Percentiles rank a stretch among this genome's conserved stretches.
phyloP scores from a whole-genome alignment of 257 asterid genomes.

The Plantago major region DNA sequence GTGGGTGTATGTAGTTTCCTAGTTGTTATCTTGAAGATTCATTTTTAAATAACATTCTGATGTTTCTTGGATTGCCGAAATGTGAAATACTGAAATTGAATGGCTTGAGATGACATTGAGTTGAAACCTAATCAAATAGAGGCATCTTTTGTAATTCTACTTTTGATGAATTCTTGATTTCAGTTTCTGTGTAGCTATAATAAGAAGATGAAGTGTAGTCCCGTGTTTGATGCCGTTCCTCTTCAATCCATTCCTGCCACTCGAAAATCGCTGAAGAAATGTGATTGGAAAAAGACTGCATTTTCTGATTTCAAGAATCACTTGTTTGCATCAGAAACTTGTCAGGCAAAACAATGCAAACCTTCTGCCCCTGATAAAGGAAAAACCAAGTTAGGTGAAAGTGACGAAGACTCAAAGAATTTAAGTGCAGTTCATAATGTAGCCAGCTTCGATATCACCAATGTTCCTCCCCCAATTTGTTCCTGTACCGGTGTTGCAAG shows the following conservation, averaged over 20 bases:
- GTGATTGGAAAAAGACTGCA: constrained; percentile 3
- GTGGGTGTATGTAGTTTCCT: background rate
- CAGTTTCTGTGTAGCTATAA: constrained; percentile 11
- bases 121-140: background rate
- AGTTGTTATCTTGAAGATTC: no score
- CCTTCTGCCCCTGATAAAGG: constrained; percentile 20
- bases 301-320: constrained; percentile 14
- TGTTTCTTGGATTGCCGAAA: no score
- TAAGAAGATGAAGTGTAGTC: constrained; percentile 19
- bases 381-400: constrained; percentile 11
- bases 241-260: constrained; percentile 31
- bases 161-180: constrained; percentile 12
- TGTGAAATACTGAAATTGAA: no score
- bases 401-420: constrained; percentile 18
- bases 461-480: constrained; percentile 28
- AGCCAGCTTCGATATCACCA: constrained; percentile 23
- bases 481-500: constrained; percentile 27
- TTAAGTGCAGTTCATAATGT: constrained; percentile 18
- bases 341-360: constrained; percentile 6
- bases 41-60: no score
- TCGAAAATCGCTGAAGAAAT: constrained; percentile 9
- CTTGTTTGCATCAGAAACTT: constrained; percentile 7
- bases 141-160: background rate
- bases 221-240: constrained; percentile 34
- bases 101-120: background rate